Evolutionary conservation across 2,329 filamentous ascomycete genomes (phyloP), one percentile per base, ranked within the genome.

Genomic region (Penicillium rolfsii): DNA sequence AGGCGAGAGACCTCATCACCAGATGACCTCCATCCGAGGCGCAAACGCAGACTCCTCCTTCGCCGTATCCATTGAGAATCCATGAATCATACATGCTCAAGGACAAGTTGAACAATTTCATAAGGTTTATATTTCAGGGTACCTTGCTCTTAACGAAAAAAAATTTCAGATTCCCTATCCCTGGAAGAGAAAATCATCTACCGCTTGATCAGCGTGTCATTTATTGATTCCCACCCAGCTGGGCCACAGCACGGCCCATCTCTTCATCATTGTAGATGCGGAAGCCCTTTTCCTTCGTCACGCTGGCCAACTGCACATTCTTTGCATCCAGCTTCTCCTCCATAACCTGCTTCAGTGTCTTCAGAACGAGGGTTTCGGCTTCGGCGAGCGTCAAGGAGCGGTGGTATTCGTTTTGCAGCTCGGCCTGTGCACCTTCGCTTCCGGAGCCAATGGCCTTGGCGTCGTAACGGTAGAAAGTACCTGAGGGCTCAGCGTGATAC

Each of bases 311-410:
- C 83, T 99, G 95, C 67, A 99, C 95, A 76, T 99, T 99, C 87
- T 99, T 99, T 66, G 93, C 87, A 77, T 99, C 95, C 63, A 99
- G 85, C 84, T 99, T 99, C 87, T 99, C 95, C 82, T 99, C 95
- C 95, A 99, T 99, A 70, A 99, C 95, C 82, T 99, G 95, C 86
- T 98, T 99, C 77, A 99, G 80, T 40, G 95, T 99, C 87, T 98
- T 98, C 74, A 99, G 84, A 55, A 97, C 93, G 67, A 99, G 82
- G 3, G 93, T 95, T 82, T 99, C 95, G 60, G 95, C 95, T 76
- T 99, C 95, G 59, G 86, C 83, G 64, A 99, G 89, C 45, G 93
- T 97, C 65, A 99, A 85, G 60, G 94, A 98, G 86, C 96, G 96
- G 84, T 99, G 95, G 76, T 97, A 99, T 82, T 98, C 94, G 75